Conservation (phyloP, 1,139 yeast species). For the Hemisphaericaspora xylanilytica region DNA sequence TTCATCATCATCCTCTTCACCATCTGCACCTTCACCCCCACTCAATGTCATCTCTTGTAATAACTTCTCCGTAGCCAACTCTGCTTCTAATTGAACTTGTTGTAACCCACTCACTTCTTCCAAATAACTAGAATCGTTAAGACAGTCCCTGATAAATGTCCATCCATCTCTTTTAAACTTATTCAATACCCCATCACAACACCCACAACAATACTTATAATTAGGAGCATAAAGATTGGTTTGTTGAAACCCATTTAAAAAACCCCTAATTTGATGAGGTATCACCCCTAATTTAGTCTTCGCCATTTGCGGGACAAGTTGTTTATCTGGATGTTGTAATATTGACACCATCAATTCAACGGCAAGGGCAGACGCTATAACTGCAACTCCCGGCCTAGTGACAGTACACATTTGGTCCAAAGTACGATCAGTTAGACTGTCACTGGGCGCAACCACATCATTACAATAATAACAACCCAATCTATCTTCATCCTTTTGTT, state of each 20-base stretch:
- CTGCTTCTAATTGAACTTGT: constrained; percentile 71
- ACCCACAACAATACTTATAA: constrained; percentile 80
- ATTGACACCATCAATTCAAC: constrained; percentile 79
- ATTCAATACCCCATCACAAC: constrained; percentile 58
- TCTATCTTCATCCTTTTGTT: constrained; percentile 26
- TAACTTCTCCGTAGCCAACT: constrained; percentile 47
- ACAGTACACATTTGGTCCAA: constrained; percentile 98
- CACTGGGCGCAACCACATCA: constrained; percentile 92
- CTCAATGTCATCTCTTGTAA: constrained; percentile 38
- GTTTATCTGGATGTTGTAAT: constrained; percentile 61
- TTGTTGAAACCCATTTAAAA: constrained; percentile 61
- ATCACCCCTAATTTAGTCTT: constrained; percentile 58
- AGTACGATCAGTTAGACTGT: constrained; percentile 78
- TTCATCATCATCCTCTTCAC: constrained; percentile 28
- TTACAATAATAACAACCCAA: constrained; percentile 95
- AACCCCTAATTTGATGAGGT: constrained; percentile 92
- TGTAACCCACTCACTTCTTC: constrained; percentile 78
- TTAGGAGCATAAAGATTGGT: constrained; percentile 68
- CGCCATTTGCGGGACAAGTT: constrained; percentile 41
- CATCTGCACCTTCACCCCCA: constrained; percentile 37
- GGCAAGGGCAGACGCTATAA: constrained; percentile 82
- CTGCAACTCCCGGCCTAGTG: constrained; percentile 93
- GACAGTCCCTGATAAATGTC: constrained; percentile 73
- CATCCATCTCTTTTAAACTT: constrained; percentile 59
- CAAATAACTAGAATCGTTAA: constrained; percentile 61